A percentile compares a stretch with the other conserved stretches of the same genome.
Conservation (phyloP, 768 basidiomycete species). For the Tricholoma furcatifolium region DNA sequence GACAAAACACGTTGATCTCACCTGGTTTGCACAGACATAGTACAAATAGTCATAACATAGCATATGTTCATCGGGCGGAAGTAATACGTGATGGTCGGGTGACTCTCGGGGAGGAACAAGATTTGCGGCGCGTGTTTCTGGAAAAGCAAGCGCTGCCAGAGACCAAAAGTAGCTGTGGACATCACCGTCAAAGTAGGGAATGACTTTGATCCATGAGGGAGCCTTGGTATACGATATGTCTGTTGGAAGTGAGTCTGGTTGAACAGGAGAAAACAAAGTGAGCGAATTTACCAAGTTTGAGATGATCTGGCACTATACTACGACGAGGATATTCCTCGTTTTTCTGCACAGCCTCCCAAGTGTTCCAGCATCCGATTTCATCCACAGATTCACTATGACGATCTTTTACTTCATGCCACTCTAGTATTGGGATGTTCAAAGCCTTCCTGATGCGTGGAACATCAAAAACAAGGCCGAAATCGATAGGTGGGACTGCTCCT, state of each 20-base stretch:
- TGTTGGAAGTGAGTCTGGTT: conserved; percentile 23
- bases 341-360: conserved; percentile 47
- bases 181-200: conserved; percentile 45
- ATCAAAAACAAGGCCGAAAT: conserved; percentile 63
- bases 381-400: conserved; percentile 36
- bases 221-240: conserved; percentile 54
- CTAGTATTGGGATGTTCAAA: conserved; percentile 48
- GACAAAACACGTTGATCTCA: conserved; percentile 19
- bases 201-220: conserved; percentile 47
- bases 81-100: conserved; percentile 34
- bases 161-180: conserved; percentile 44
- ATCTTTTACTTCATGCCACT: conserved; percentile 66
- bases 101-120: conserved; percentile 41
- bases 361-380: conserved; percentile 57
- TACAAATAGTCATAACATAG: conserved; percentile 55
- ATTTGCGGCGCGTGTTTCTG: conserved; percentile 38
- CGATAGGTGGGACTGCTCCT: conserved; percentile 43
- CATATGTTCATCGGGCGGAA: conserved; percentile 51
- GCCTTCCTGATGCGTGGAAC: conserved; percentile 45
- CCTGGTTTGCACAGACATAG: conserved; percentile 46
- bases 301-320: conserved; percentile 32
- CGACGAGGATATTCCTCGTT: conserved; percentile 36
- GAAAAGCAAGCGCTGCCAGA: conserved; percentile 45
- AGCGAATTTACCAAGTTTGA: conserved; percentile 37
- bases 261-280: neutral